Evolutionary conservation across 371 early-diverging fungal genomes (phyloP).

Genomic region (Haplosporangium sp.): DNA sequence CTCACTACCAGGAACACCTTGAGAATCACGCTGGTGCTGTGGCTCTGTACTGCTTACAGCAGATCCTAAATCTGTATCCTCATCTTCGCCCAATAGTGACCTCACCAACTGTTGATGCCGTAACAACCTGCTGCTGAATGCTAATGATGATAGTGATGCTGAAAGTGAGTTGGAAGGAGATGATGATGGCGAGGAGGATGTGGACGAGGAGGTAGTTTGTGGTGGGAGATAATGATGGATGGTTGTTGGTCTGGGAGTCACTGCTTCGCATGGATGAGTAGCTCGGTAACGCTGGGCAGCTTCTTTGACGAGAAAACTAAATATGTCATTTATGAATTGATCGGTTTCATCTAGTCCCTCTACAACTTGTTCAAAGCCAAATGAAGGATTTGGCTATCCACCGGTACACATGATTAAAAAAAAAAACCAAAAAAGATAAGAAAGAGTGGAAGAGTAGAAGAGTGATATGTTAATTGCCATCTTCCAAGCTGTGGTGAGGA

Average conservation of each 20-base stretch:
- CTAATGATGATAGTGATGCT: conserved; percentile 11
- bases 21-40: not conserved
- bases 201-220: not conserved
- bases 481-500: not conserved
- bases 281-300: conserved; percentile 14
- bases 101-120: not conserved
- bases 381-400: conserved; percentile 12
- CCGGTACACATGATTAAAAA: not conserved
- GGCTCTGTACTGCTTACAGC: not conserved
- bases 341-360: conserved; percentile 18
- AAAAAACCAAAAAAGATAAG: not conserved
- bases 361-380: conserved; percentile 28
- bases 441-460: too few relatives aligned
- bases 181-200: conserved; percentile 6
- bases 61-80: not conserved
- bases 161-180: conserved; percentile 11
- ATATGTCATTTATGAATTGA: conserved; percentile 18
- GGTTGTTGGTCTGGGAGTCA: conserved; percentile 3
- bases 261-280: conserved; percentile 5
- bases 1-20: not conserved
- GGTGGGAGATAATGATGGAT: conserved; percentile 8
- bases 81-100: not conserved
- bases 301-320: conserved; percentile 21
- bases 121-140: conserved; percentile 7
- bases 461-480: too few relatives aligned